phyloP scores from a whole-genome alignment of 805 yeast genomes.

The Sugiyamaella marilandica region DNA sequence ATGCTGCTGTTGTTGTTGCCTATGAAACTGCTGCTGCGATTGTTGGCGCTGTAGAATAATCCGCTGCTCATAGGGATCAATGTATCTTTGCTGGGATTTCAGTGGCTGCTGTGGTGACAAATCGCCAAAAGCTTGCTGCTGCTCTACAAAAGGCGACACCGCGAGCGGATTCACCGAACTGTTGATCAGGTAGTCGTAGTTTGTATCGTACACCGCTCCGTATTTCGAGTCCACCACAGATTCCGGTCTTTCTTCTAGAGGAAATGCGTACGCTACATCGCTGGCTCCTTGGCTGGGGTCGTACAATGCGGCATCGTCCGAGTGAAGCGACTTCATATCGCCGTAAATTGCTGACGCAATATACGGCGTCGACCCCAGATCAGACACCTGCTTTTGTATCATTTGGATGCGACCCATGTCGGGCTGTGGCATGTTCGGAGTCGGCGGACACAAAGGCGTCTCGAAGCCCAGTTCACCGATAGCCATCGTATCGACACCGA shows the following conservation, averaged over 20 bases:
- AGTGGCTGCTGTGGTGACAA: not conserved
- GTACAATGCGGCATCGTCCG: not conserved
- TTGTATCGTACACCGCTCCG: not conserved
- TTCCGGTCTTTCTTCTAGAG: not conserved
- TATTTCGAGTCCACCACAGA: not conserved
- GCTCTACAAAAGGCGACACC: not conserved
- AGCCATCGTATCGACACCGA: not conserved
- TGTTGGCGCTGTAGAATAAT: slow-evolving; percentile 18
- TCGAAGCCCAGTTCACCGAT: not conserved
- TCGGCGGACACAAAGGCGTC: slow-evolving; percentile 12
- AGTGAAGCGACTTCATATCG: not conserved
- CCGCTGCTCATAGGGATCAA: not conserved
- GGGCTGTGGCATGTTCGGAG: slow-evolving; percentile 12
- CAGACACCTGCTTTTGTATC: slow-evolving; percentile 10
- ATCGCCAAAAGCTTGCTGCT: not conserved
- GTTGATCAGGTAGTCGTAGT: not conserved
- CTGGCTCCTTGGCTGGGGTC: not conserved
- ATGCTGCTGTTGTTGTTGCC: slow-evolving; percentile 15
- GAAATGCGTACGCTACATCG: not conserved
- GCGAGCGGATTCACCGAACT: not conserved
- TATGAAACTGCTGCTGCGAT: slow-evolving; percentile 8
- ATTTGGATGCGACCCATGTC: slow-evolving; percentile 10
- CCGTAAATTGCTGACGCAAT: slow-evolving; percentile 15
- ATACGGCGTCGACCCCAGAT: slow-evolving; percentile 8
- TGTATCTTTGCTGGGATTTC: not conserved